Evolutionary conservation across 2,329 filamentous ascomycete species (phyloP), one percentile per base, ranked within the genome.

Genomic region (Lojkania enalia): DNA sequence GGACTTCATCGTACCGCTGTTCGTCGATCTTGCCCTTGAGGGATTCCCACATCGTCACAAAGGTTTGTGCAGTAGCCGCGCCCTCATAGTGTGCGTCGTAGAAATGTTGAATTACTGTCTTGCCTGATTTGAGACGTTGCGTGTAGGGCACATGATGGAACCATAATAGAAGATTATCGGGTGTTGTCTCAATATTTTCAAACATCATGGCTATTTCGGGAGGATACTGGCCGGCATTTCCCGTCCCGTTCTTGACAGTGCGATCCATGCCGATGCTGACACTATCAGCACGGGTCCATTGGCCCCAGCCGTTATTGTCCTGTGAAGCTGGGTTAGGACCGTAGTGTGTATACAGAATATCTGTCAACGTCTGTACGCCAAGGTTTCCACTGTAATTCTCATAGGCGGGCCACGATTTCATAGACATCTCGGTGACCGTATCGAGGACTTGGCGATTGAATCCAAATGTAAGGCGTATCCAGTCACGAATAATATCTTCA

Each of bases 91-190:
- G 82, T 0, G 81, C 80, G 48, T 85, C 77, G 57, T 85, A 85
- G 62, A 85, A 83, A 57, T 84, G 80, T 56, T 85, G 82, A 39
- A 85, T 84, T 2, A 88, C 83, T 0, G 85, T 86, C 64, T 84
- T 80, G 9, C 83, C 82, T 0, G 78, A 81, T 7, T 82, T 74
- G 1, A 88, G 75, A 5, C 63, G 66, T 29, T 86, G 79, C 0
- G 81, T 86, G 61, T 86, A 89, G 3, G 78, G 77, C 0, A 88
- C 83, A 58, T 89, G 86, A 63, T 88, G 86, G 69, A 88, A 88
- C 85, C 85, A 89, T 2, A 88, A 72, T 2, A 88, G 66, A 1
- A 88, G 71, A 16, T 88, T 74, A 48, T 88, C 85, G 0, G 85
- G 84, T 0, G 85, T 88, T 0, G 80, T 84, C 12, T 78, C 75